Base-by-base conservation (phyloP, 495 filamentous ascomycete species). In the Neohortaea acidophila region DNA sequence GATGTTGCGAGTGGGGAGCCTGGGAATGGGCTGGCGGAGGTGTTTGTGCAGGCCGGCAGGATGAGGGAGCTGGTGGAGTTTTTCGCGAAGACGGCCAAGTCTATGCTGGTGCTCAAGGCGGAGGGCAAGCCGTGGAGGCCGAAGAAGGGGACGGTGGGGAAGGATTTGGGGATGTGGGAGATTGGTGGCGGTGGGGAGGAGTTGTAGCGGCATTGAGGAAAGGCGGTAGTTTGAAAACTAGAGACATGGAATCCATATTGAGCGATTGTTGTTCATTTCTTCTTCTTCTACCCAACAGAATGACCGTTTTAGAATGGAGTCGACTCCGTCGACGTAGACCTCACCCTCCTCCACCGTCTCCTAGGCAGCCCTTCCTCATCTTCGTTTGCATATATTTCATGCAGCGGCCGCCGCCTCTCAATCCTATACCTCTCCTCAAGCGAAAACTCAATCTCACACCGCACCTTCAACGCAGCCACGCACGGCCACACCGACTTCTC, bases 401-500 rank as follows among this genome's bases (percentile, higher is more conserved):
- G n/a, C n/a, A n/a, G n/a, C n/a, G n/a, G n/a, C n/a, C n/a, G n/a
- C n/a, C n/a, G n/a, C n/a, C n/a, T n/a, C n/a, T n/a, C n/a, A n/a
- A n/a, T n/a, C n/a, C n/a, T n/a, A n/a, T n/a, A n/a, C 0, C 79
- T 74, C 33, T 75, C 59, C 53, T 94, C 86, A 14, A 94, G 60
- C 52, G 89, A 83, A 33, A 82, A 76, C 56, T 96, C 87, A 11
- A 94, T 67, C 14, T 76, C 79, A 51, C 83, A 85, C n/a, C 87
- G 63, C 5, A 92, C 73, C 49, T 75, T 79, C 38, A 96, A 60
- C 11, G 84, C 82, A 20, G 73, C 73, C 30, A 92, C 70, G n/a
- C 84, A 82, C 3, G 87, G 87, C 87, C 87, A 96, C 0, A 92
- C 83, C 38, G 80, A 83, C 26, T 79, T 58, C 60, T 94, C 86